Base-by-base conservation (phyloP, 495 filamentous ascomycete genomes). In the Lindgomyces ingoldianus region DNA sequence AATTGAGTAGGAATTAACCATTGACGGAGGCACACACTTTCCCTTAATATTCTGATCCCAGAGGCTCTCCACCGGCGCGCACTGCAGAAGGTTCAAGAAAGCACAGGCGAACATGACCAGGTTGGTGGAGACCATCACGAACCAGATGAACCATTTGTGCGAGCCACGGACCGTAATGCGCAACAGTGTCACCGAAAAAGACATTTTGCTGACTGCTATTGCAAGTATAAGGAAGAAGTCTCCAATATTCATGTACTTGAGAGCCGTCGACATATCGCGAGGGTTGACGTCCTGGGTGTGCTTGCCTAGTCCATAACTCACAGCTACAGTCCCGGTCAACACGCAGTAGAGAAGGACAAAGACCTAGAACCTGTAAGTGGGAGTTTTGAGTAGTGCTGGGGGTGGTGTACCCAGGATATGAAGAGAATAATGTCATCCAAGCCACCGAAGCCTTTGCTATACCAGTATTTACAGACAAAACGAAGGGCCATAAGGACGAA, bases 151-250 rank as follows among this genome's bases (percentile, higher is more conserved):
- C 11, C 1, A 11, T 25, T 50, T 55, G 12, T 63, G 51, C 60
- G 49, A 57, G 27, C 25, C 19, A 1, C 29, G 25, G 2, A 50
- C 36, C 9, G 44, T 19, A n/a, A 63, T 21, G 10, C 52, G 22
- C 4, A 63, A 29, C 42, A 63, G 60, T 1, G 60, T 63, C 12
- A 63, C 29, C 11, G 51, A 19, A 22, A 63, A 63, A 21, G 50
- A 56, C 4, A 51, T 56, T 27, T 63, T 63, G 22, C 33, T 46
- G 1, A 33, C 18, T 16, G 60, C 50, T 21, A 63, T 56, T 4
- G 51, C 4, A 12, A 63, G 36, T 1, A 63, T n/a, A 8, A 3
- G 16, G 29, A 62, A 62, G 36, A 62, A 44, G n/a, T 62, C 59
- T 27, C 59, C 59, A 18, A 62, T 25, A 22, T 44, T 45, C 1